phyloP scores from a whole-genome alignment of 257 asterid genomes.

The Fraxinus cuspidata region DNA sequence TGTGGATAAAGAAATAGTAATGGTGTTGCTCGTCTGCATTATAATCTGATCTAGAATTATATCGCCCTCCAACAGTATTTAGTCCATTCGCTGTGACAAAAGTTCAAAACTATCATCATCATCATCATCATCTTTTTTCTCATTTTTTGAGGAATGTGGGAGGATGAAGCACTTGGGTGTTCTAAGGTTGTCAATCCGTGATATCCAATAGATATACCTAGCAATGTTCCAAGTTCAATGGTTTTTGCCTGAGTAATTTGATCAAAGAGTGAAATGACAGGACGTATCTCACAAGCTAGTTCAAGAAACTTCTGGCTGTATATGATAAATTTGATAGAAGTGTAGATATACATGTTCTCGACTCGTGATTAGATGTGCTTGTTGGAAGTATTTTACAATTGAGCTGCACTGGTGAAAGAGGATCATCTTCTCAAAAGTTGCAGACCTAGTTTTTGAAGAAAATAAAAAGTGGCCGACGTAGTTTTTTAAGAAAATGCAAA shows the following conservation, averaged over 20 bases:
- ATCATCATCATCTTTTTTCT: not conserved
- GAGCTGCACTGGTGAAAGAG: not conserved
- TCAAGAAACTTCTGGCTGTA: not conserved
- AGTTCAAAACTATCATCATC: not conserved
- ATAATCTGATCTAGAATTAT: too few relatives aligned
- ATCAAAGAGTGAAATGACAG: not conserved
- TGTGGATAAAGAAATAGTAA: not conserved
- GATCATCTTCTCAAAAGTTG: not conserved
- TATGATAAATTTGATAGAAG: not conserved
- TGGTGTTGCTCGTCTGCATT: not conserved
- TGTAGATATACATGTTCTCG: not conserved
- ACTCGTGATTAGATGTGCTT: not conserved
- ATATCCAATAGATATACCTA: not conserved
- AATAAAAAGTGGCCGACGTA: not conserved
- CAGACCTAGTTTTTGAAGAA: not conserved
- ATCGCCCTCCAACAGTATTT: not conserved
- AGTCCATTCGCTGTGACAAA: not conserved
- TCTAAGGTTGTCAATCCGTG: not conserved
- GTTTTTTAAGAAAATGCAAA: not conserved
- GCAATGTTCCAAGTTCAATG: not conserved
- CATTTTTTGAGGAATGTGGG: not conserved
- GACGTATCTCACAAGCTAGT: not conserved
- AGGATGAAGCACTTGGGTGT: not conserved
- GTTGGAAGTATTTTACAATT: not conserved
- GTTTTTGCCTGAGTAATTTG: not conserved